Conservation (phyloP, 441 rosid genomes). For the Eutrema salsugineum region DNA sequence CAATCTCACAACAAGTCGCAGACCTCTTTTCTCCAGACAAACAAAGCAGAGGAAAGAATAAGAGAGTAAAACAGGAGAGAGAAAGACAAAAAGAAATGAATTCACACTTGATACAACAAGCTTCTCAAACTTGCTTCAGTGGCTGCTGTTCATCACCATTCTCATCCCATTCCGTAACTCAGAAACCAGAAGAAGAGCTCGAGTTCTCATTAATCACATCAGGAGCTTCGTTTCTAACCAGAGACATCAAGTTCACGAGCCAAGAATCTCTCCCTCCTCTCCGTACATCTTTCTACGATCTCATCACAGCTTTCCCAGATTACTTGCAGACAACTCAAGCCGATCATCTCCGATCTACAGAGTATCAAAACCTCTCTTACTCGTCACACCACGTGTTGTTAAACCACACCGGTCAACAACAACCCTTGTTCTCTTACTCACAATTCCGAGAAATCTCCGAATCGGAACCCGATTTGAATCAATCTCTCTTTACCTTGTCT, state of each 20-base stretch:
- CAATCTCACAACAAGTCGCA: constrained; percentile 12
- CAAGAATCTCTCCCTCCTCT: constrained; percentile 84
- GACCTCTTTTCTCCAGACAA: constrained; percentile 16
- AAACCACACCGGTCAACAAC: constrained; percentile 57
- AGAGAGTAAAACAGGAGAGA: neutral
- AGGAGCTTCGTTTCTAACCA: constrained; percentile 42
- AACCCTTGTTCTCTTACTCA: constrained; percentile 75
- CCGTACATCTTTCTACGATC: constrained; percentile 46
- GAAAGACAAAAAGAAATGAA: constrained; percentile 29
- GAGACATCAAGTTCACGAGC: constrained; percentile 60
- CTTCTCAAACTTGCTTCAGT: constrained; percentile 42
- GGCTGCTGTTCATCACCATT: constrained; percentile 57
- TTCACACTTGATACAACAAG: constrained; percentile 40
- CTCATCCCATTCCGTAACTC: constrained; percentile 32
- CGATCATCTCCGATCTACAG: constrained; percentile 56
- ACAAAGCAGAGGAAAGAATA: constrained; percentile 1
- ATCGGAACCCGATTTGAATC: neutral
- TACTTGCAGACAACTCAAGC: constrained; percentile 50
- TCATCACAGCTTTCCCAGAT: constrained; percentile 51
- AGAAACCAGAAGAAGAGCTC: constrained; percentile 19
- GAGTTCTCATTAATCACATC: constrained; percentile 26
- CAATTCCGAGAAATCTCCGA: constrained; percentile 35
- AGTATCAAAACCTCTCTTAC: constrained; percentile 60
- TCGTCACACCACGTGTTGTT: constrained; percentile 49
- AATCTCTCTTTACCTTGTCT: constrained; percentile 46